A percentile compares a stretch with the other conserved stretches of the same genome.
Evolutionary conservation across 2,329 filamentous ascomycete genomes (phyloP).

Genomic region (Aspergillus ochraceus): DNA sequence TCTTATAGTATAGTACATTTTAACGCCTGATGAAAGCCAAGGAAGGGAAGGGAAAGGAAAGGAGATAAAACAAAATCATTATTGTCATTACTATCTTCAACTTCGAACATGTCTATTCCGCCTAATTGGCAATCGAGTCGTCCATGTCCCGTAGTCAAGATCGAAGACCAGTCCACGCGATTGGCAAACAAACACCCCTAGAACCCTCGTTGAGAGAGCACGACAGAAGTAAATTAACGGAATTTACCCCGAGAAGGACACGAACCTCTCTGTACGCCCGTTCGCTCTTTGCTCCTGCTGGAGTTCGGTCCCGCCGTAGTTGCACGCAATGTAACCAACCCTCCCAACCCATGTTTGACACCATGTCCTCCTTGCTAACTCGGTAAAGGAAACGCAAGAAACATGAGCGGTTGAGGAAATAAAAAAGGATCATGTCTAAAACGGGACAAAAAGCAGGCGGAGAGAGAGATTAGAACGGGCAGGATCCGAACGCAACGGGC

Average conservation of each 20-base stretch:
- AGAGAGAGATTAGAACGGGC: too few relatives aligned
- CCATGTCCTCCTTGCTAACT: background rate
- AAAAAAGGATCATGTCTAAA: too few relatives aligned
- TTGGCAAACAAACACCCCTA: background rate
- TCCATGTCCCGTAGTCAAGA: too few relatives aligned
- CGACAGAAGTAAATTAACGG: background rate
- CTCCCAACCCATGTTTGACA: background rate
- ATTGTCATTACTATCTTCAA: background rate
- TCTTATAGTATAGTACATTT: constrained; percentile 6
- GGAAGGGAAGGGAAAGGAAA: background rate
- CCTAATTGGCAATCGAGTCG: too few relatives aligned
- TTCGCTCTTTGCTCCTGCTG: background rate
- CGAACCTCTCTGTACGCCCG: background rate
- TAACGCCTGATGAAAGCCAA: constrained; percentile 8
- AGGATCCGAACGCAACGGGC: too few relatives aligned
- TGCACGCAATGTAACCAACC: background rate
- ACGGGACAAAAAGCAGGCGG: too few relatives aligned
- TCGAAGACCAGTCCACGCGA: background rate
- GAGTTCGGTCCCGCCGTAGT: background rate
- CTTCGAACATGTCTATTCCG: too few relatives aligned
- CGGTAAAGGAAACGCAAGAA: background rate
- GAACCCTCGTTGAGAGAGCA: background rate
- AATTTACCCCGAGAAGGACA: background rate
- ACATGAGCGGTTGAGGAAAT: too few relatives aligned
- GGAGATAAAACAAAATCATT: background rate